Conservation (phyloP, 805 yeast species). For the Metschnikowia proteae region DNA sequence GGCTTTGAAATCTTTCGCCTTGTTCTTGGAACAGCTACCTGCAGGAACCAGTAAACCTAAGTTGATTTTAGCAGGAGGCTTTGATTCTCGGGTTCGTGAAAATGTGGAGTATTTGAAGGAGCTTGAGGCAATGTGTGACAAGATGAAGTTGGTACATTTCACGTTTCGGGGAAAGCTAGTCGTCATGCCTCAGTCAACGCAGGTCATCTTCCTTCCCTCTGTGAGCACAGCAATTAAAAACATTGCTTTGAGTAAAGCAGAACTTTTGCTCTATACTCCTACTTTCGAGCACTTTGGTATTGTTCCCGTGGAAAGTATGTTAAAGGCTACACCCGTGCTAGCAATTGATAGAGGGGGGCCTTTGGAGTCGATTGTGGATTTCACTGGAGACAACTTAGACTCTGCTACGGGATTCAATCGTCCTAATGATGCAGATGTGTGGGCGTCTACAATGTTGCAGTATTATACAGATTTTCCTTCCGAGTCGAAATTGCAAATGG, state of each 20-base stretch:
- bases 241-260: conserved; percentile 54
- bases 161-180: conserved; percentile 43
- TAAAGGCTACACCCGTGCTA: conserved; percentile 73
- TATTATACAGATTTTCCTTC: conserved; percentile 27
- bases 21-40: conserved; percentile 32
- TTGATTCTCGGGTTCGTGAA: conserved; percentile 70
- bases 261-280: conserved; percentile 80
- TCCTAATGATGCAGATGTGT: conserved; percentile 40
- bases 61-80: conserved; percentile 87
- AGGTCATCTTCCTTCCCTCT: conserved; percentile 77
- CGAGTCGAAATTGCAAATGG: conserved; percentile 22
- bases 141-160: conserved; percentile 41
- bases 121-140: conserved; percentile 47
- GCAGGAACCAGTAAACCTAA: conserved; percentile 33
- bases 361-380: conserved; percentile 60
- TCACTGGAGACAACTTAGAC: conserved; percentile 22
- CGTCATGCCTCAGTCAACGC: conserved; percentile 32
- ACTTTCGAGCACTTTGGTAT: conserved; percentile 93
- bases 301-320: conserved; percentile 95
- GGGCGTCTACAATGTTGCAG: conserved; percentile 51
- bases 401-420: conserved; percentile 63
- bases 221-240: conserved; percentile 62
- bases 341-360: conserved; percentile 95
- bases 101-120: conserved; percentile 70
- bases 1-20: conserved; percentile 67